Conservation (phyloP, 1,284 basidiomycete genomes). For the Kwoniella shivajii region DNA sequence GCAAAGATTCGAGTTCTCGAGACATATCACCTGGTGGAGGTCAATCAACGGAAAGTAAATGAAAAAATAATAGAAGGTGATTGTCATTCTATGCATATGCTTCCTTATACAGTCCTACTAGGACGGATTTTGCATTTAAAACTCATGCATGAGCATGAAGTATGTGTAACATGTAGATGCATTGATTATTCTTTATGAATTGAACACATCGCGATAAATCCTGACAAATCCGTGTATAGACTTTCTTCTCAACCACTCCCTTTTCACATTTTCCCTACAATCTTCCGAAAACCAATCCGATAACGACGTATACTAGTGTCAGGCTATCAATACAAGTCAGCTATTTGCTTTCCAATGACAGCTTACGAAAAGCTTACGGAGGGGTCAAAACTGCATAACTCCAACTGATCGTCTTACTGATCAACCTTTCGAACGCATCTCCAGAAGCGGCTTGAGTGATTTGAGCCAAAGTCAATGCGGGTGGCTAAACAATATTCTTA, state of each 20-base stretch:
- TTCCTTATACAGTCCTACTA: too few relatives aligned
- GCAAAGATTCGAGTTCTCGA: background rate
- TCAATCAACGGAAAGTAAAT: too few relatives aligned
- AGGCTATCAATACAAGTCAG: conserved; percentile 41
- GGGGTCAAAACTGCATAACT: conserved; percentile 68
- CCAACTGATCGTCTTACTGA: conserved; percentile 60
- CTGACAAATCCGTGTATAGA: background rate
- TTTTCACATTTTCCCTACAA: conserved; percentile 25
- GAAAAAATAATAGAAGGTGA: too few relatives aligned
- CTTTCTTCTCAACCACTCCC: background rate
- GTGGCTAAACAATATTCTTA: conserved; percentile 38
- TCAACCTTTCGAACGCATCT: conserved; percentile 86
- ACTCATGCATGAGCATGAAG: too few relatives aligned
- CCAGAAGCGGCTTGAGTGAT: conserved; percentile 85
- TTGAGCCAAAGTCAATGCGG: conserved; percentile 59
- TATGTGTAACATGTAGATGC: too few relatives aligned
- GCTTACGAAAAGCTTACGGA: conserved; percentile 61
- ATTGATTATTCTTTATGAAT: too few relatives aligned
- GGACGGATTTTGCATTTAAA: too few relatives aligned
- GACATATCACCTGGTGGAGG: background rate
- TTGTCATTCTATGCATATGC: too few relatives aligned
- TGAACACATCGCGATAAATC: too few relatives aligned
- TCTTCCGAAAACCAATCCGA: conserved; percentile 61
- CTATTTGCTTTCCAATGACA: background rate
- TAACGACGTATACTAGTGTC: conserved; percentile 71